Percentiles rank a stretch among this genome's conserved stretches.
Conservation (phyloP, 148 eudicot genomes). For the Chenopodium berlandieri region DNA sequence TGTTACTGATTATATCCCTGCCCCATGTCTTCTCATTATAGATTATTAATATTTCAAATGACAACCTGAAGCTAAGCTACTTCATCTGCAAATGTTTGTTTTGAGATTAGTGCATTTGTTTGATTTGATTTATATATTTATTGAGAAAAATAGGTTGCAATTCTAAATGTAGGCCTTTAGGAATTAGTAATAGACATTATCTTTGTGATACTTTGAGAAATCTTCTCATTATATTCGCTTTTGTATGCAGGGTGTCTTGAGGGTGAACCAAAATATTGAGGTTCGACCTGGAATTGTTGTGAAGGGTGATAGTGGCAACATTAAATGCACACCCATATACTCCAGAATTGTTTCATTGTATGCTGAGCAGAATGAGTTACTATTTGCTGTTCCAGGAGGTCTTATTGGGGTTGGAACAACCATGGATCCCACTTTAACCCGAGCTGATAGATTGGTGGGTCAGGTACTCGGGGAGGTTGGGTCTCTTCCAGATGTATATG, state of each 20-base stretch:
- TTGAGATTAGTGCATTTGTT: neutral
- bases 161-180: neutral
- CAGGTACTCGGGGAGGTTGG: constrained; percentile 99
- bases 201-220: neutral
- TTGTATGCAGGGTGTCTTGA: constrained; percentile 75
- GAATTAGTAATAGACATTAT: neutral
- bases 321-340: constrained; percentile 89
- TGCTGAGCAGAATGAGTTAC: constrained; percentile 92
- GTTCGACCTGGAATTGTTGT: constrained; percentile 94
- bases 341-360: constrained; percentile 88
- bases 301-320: constrained; percentile 85
- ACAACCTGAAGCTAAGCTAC: neutral
- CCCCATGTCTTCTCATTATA: neutral
- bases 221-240: neutral
- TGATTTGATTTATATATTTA: neutral
- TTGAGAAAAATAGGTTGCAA: neutral
- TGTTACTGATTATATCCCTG: neutral
- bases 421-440: constrained; percentile 92
- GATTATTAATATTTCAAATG: neutral
- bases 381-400: constrained; percentile 96
- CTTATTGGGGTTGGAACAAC: constrained; percentile 98
- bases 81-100: neutral
- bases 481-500: constrained; percentile 86
- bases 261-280: constrained; percentile 83
- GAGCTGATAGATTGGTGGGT: constrained; percentile 96